Base-by-base conservation (phyloP, 495 filamentous ascomycete species). In the Trypethelium eluteriae region DNA sequence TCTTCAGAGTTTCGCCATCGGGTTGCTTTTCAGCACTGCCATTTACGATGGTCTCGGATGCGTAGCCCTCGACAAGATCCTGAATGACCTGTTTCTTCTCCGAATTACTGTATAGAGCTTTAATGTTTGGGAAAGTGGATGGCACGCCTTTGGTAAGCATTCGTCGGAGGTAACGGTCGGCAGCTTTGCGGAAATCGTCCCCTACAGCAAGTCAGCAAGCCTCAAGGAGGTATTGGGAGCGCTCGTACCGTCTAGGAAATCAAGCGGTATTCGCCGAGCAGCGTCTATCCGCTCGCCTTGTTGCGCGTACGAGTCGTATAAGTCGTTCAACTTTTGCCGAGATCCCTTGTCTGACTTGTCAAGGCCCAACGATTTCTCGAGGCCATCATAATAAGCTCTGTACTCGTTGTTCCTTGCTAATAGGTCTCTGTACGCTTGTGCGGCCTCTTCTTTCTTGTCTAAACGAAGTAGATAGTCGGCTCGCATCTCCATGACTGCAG, bases 121-220 rank as follows among this genome's bases (percentile, higher is more conserved):
- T 99, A 68, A 99, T 82, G 76, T 98, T 98, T 3, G 91, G 91
- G 75, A 99, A 98, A 2, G 91, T 89, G 0, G 94, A 98, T 6
- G 95, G 93, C 18, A 98, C 90, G n/a, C 95, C 95, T 77, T 93
- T 98, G 73, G 88, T 86, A 38, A 99, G 82, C 90, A 96, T 92
- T 3, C 89, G 83, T 69, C 87, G 81, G 65, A 99, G 76, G 72
- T 99, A 99, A 10, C 77, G 74, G 74, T 93, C 89, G 25, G 88
- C 92, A 25, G 90, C 87, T 71, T 86, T 76, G 70, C 83, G 85
- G 77, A 98, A 99, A 7, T 88, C 84, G 34, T 93, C 88, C 2
- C 90, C 86, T 88, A 70, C 34, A 63, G 63, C 18, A 53, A 9
- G 32, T 62, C 66, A 70, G 66, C 56, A 57, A 2, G 6, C 4